These are phyloP conservation scores for Lentinula boryana DNA, from an alignment of 768 basidiomycete genomes.

Conservation along the genomic window DNA sequence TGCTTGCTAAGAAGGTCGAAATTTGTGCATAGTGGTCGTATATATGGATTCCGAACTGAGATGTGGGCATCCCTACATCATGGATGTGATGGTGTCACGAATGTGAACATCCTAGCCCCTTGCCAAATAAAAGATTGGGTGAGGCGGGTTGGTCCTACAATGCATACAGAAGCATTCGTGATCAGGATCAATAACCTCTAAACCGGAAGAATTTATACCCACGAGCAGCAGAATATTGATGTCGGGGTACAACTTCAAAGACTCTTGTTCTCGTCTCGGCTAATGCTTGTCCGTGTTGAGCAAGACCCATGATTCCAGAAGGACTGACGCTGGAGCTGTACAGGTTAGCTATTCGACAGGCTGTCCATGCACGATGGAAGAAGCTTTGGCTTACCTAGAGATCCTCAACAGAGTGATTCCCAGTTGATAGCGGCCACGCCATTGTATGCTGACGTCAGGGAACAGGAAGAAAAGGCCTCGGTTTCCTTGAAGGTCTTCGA, in stretches of 20 bases:
- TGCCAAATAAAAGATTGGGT: constrained; percentile 50
- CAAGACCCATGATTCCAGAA: constrained; percentile 42
- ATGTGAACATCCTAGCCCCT: constrained; percentile 45
- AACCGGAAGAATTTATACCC: constrained; percentile 25
- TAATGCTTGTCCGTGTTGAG: constrained; percentile 58
- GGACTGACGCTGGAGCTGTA: constrained; percentile 36
- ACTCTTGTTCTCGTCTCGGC: constrained; percentile 66
- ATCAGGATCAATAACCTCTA: neutral
- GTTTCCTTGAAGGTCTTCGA: constrained; percentile 77
- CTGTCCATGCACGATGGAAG: constrained; percentile 9
- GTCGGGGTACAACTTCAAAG: constrained; percentile 74
- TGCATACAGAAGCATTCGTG: constrained; percentile 9
- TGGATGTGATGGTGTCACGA: constrained; percentile 22
- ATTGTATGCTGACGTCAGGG: constrained; percentile 83
- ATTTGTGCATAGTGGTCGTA: neutral
- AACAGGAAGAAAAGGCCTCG: constrained; percentile 86
- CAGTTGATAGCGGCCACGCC: constrained; percentile 70
- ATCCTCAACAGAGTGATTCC: constrained; percentile 69
- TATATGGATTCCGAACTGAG: neutral
- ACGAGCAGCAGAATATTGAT: constrained; percentile 78
- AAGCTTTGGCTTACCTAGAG: constrained; percentile 52
- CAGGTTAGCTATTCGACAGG: constrained; percentile 11
- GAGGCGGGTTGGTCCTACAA: constrained; percentile 39
- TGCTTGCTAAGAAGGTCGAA: constrained; percentile 6
- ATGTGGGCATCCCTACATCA: neutral